Evolutionary conservation across 2,329 filamentous ascomycete species (phyloP).

Genomic region (Colletotrichum sp.): DNA sequence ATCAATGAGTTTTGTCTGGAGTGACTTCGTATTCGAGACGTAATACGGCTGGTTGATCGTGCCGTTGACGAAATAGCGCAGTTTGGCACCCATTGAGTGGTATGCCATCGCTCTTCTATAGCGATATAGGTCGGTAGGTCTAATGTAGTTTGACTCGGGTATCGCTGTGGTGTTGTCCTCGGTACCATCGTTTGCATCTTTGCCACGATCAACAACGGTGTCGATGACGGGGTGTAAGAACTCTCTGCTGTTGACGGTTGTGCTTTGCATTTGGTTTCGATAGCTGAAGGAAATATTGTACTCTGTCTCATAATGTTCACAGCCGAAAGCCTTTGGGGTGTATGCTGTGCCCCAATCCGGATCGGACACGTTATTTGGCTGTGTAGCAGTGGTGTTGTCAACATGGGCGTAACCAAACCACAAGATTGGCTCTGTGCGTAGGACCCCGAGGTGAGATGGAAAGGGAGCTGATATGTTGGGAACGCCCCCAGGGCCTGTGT

Average conservation of each 20-base stretch:
- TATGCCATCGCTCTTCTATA: constrained; percentile 37
- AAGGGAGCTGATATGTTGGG: constrained; percentile 23
- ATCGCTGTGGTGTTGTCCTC: constrained; percentile 34
- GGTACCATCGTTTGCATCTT: constrained; percentile 34
- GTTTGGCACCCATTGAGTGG: constrained; percentile 33
- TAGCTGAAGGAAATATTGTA: constrained; percentile 35
- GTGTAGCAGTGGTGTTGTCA: constrained; percentile 23
- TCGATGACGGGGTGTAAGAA: constrained; percentile 32
- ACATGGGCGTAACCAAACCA: constrained; percentile 38
- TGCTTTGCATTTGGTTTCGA: constrained; percentile 28
- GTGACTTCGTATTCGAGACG: constrained; percentile 36
- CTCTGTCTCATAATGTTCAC: constrained; percentile 37
- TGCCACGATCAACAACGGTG: constrained; percentile 27
- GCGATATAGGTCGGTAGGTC: constrained; percentile 22
- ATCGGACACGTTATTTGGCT: constrained; percentile 23
- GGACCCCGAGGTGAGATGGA: constrained; percentile 33
- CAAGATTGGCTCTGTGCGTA: constrained; percentile 37
- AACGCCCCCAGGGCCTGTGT: constrained; percentile 30
- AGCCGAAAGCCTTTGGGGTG: constrained; percentile 36
- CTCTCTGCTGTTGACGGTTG: constrained; percentile 23
- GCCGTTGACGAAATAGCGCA: constrained; percentile 35
- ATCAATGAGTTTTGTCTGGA: constrained; percentile 45
- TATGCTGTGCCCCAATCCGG: constrained; percentile 32
- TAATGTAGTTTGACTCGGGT: constrained; percentile 30
- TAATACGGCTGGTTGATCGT: no score